Base-by-base conservation (phyloP, 192 early-diverging fungal species). In the Rhizophagus prolifer region DNA sequence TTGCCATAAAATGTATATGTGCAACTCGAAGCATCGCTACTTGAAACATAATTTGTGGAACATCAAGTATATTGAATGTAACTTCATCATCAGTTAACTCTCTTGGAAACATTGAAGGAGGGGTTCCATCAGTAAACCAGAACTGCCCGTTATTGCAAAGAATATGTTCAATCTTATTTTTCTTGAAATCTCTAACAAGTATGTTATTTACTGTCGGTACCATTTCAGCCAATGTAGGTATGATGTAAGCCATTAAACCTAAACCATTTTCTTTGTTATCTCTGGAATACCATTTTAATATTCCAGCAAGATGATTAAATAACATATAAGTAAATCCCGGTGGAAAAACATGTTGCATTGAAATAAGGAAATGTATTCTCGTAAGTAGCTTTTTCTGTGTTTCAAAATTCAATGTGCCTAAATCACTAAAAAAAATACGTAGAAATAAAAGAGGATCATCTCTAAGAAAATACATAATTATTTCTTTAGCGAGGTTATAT, bases 101-200 rank as follows among this genome's bases (percentile, higher is more conserved):
- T 2, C 80, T 66, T 0, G 88, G 86, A 69, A 89, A 89, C 85
- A 89, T 89, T 1, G 80, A 66, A 4, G 66, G 59, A 0, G 88
- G 88, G 9, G 82, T 72, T 28, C 84, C 82, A 26, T 81, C 78
- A 1, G 81, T 74, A 67, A 89, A 89, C 88, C 88, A 89, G 47
- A 89, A 88, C 6, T 81, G 83, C 7, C 87, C 86, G 2, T 85
- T 82, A 28, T 81, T 85, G 1, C 79, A 60, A 30, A 89, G 74
- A 30, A 89, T 79, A 46, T 83, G 38, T 59, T 89, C 88, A 34
- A 89, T 85, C 58, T 89, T 89, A 63, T 88, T 88, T 73, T 88
- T 81, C 30, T 86, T 82, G n/a, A 89, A 76, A 76, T 89, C 88
- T 41, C 85, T 79, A 74, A 82, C 82, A 5, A 83, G 79, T 9